Base-by-base conservation (phyloP, 140 eudicot species). In the Cichorium intybus region DNA sequence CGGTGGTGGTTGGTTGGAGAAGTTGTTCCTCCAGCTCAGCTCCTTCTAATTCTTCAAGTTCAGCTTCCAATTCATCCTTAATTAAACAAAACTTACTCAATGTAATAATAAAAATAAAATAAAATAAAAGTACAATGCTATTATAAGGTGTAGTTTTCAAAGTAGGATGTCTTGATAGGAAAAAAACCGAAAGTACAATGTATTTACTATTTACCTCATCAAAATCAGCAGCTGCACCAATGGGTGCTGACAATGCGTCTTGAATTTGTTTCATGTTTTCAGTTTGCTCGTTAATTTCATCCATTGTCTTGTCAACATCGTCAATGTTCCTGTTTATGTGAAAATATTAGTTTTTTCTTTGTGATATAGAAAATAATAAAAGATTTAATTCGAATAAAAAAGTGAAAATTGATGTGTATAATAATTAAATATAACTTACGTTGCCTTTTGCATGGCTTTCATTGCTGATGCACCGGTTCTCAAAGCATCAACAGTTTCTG, bases 51-150 rank as follows among this genome's bases (percentile, higher is more conserved):
- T 85, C 94, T 82, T 85, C 94, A 64, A 85, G 81, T 63, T 85
- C 92, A 29, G 92, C 92, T 69, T 85, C 88, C 77, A 85, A 58
- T 75, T 85, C 92, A 76, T 81, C 92, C 92, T 85, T n/a, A n/a
- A n/a, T n/a, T n/a, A n/a, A n/a, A n/a, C n/a, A n/a, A n/a, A n/a
- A n/a, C n/a, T n/a, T n/a, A n/a, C n/a, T n/a, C n/a, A 27, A 6
- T 5, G 31, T 27, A 27, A 27, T 31, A 31, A 5, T 31, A 1
- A 5, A 31, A 31, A 4, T 6, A 31, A 31, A 31, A 31, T n/a
- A 7, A 31, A 31, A 31, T 4, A 10, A 31, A 31, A 31, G 1
- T 0, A 7, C 0, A 10, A 5, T 31, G 37, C 37, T 12, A n/a
- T n/a, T n/a, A n/a, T n/a, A n/a, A n/a, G n/a, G n/a, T n/a, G n/a